Conservation (phyloP, 129 eudicot genomes). For the Glebionis coronaria region DNA sequence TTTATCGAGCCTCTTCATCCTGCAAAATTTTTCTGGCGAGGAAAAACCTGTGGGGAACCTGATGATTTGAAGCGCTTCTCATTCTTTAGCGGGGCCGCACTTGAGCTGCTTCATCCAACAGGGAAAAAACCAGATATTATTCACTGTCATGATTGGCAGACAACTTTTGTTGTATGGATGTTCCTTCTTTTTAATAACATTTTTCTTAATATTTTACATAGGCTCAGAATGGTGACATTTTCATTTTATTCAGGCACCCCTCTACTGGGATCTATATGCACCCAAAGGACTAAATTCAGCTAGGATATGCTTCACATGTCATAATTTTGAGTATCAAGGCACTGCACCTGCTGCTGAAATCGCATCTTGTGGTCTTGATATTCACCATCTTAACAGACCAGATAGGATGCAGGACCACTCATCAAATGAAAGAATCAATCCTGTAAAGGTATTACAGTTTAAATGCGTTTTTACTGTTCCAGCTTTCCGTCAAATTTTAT, state of each 20-base stretch:
- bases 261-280: too few species aligned
- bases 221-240: conserved; percentile 5
- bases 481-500: too few species aligned
- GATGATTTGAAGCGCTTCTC: too few species aligned
- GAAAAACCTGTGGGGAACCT: conserved; percentile 80
- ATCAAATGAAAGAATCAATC: conserved; percentile 68
- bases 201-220: conserved; percentile 12
- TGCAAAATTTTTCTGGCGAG: conserved; percentile 87
- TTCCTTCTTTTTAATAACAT: neutral
- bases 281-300: conserved; percentile 95
- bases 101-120: conserved; percentile 83
- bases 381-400: too few species aligned
- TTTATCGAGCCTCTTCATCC: too few species aligned
- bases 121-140: too few species aligned
- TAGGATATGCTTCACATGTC: conserved; percentile 94
- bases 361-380: too few species aligned
- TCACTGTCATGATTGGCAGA: too few species aligned
- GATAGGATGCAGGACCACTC: too few species aligned
- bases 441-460: conserved; percentile 64
- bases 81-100: conserved; percentile 97
- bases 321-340: conserved; percentile 98
- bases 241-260: conserved; percentile 37
- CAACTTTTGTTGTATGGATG: conserved; percentile 84
- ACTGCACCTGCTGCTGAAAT: too few species aligned
- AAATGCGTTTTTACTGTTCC: too few species aligned